A percentile compares a stretch with the other conserved stretches of the same genome.
phyloP scores from a whole-genome alignment of 371 early-diverging fungal species.

The Catenaria anguillulae region DNA sequence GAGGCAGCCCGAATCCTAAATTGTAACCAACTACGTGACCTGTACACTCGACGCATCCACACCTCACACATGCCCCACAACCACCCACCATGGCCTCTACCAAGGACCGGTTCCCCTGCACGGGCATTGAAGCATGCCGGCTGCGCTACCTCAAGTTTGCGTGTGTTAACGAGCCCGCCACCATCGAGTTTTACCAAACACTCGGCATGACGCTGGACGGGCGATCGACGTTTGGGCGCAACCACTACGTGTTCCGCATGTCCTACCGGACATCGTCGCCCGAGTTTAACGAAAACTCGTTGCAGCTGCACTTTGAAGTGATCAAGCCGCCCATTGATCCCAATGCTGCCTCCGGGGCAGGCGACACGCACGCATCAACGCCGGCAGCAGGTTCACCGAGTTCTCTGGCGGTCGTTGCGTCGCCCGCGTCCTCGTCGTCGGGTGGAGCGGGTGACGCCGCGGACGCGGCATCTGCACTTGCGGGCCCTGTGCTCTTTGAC shows the following conservation, averaged over 20 bases:
- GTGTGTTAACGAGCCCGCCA: conserved; percentile 11
- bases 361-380: no score
- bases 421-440: not conserved
- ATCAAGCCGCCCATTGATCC: not conserved
- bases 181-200: conserved; percentile 28
- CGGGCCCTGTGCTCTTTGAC: not conserved
- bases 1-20: no score
- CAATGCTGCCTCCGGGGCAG: not conserved
- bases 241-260: not conserved
- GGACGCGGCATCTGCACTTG: no score
- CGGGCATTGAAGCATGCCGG: conserved; percentile 8
- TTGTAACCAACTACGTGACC: no score
- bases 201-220: conserved; percentile 33
- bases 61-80: no score
- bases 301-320: conserved; percentile 7
- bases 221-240: conserved; percentile 8
- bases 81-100: not conserved
- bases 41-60: no score
- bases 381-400: no score
- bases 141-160: conserved; percentile 8
- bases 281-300: conserved; percentile 10
- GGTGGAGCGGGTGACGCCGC: not conserved
- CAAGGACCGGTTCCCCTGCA: conserved; percentile 2
- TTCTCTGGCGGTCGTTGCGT: no score
- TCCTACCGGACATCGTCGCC: conserved; percentile 5